phyloP scores from a whole-genome alignment of 1,284 basidiomycete genomes.

The Ceratorhiza oryzae-sativae region DNA sequence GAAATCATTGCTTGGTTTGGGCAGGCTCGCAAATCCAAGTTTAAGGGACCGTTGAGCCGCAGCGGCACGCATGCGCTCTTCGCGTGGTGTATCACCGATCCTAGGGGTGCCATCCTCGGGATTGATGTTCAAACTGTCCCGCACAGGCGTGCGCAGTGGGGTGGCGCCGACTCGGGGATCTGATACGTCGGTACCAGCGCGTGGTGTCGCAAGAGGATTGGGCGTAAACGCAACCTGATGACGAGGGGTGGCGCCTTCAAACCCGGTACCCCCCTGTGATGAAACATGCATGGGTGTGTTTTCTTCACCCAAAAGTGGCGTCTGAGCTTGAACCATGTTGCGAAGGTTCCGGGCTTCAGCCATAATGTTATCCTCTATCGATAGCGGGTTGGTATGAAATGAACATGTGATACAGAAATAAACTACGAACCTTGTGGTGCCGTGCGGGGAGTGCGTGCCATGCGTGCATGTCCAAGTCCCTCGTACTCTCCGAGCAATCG shows the following conservation, averaged over 20 bases:
- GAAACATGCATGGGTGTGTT: conserved; percentile 89
- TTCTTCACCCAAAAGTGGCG: conserved; percentile 94
- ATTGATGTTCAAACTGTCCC: conserved; percentile 92
- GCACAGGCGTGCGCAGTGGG: conserved; percentile 88
- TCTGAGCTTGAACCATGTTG: conserved; percentile 91
- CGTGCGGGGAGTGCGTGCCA: conserved; percentile 91
- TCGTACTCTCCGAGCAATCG: conserved; percentile 92
- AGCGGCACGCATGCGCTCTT: conserved; percentile 67
- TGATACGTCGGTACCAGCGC: conserved; percentile 57
- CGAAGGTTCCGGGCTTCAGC: conserved; percentile 94
- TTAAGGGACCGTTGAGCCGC: conserved; percentile 77
- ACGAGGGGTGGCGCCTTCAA: conserved; percentile 90
- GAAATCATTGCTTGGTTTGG: conserved; percentile 97
- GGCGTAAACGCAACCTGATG: conserved; percentile 89
- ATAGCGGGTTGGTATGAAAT: conserved; percentile 39
- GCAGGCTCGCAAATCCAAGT: conserved; percentile 83
- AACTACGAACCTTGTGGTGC: conserved; percentile 81
- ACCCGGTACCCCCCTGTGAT: conserved; percentile 80
- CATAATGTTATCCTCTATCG: conserved; percentile 87
- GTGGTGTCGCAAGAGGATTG: conserved; percentile 91
- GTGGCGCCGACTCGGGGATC: conserved; percentile 73
- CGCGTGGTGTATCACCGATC: conserved; percentile 74
- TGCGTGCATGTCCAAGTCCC: conserved; percentile 82
- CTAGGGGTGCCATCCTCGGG: conserved; percentile 63
- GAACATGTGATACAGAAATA: conserved; percentile 27